Evolutionary conservation across 129 eudicot genomes (phyloP).

Genomic region (Kitagawia praeruptora): DNA sequence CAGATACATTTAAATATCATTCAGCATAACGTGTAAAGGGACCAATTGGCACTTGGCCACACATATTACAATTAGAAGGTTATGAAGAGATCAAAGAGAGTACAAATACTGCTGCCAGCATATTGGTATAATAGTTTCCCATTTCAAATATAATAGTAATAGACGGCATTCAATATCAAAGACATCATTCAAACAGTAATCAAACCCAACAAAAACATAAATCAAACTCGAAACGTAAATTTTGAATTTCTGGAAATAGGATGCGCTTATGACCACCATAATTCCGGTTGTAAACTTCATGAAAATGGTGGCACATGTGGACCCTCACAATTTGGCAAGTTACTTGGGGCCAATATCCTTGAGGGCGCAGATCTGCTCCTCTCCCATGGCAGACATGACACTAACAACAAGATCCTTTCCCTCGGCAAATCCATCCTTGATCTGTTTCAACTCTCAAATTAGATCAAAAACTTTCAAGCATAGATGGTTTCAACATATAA

Average conservation of each 20-base stretch:
- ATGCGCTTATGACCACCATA: neutral
- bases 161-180: neutral
- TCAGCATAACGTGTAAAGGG: too few species aligned
- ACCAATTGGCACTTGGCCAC: too few species aligned
- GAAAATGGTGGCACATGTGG: slow-evolving; percentile 5
- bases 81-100: too few species aligned
- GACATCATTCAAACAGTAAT: neutral
- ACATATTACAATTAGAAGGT: too few species aligned
- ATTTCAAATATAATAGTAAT: neutral
- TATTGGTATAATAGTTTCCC: neutral
- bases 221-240: neutral
- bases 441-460: slow-evolving; percentile 6
- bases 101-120: neutral
- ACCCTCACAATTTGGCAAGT: neutral
- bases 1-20: too few species aligned
- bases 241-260: neutral
- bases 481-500: neutral
- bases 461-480: neutral
- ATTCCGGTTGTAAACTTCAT: neutral
- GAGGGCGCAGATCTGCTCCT: slow-evolving; percentile 28
- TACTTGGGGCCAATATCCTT: slow-evolving; percentile 26
- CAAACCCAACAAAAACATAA: slow-evolving; percentile 1
- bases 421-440: slow-evolving; percentile 22
- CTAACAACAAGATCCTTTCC: slow-evolving; percentile 23
- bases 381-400: slow-evolving; percentile 32